Evolutionary conservation across 345 rosid genomes (phyloP).

Genomic region (Eutrema japonicum): DNA sequence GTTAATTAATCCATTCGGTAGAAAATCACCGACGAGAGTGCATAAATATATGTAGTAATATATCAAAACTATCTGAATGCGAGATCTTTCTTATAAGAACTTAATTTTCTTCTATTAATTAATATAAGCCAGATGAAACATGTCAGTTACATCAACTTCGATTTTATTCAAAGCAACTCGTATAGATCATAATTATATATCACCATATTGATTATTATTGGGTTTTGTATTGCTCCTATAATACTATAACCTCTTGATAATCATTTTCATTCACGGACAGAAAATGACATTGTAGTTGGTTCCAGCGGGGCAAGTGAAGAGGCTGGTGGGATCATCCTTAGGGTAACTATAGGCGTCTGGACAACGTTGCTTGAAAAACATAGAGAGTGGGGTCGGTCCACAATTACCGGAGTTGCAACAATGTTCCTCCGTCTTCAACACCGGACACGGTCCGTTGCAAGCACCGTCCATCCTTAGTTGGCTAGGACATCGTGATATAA

Average conservation of each 20-base stretch:
- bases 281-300: constrained; percentile 43
- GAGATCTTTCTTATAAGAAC: no score
- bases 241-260: neutral
- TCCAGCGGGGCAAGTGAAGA: constrained; percentile 37
- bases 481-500: constrained; percentile 48
- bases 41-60: no score
- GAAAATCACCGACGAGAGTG: no score
- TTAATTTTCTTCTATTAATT: no score
- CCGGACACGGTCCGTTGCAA: constrained; percentile 52
- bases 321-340: constrained; percentile 51
- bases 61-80: no score
- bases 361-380: constrained; percentile 54
- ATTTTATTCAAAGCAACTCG: constrained; percentile 25
- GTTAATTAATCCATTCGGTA: no score
- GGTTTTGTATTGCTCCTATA: constrained; percentile 3
- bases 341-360: constrained; percentile 68
- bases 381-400: constrained; percentile 51
- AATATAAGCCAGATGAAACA: constrained; percentile 13
- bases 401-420: constrained; percentile 55
- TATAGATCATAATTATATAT: constrained; percentile 18
- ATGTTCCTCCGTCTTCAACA: constrained; percentile 48
- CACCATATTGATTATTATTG: constrained; percentile 10
- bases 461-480: constrained; percentile 49
- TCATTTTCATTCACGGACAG: constrained; percentile 39
- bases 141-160: neutral